Conservation (phyloP, 306 rosid genomes). For the Cicer arietinum region DNA sequence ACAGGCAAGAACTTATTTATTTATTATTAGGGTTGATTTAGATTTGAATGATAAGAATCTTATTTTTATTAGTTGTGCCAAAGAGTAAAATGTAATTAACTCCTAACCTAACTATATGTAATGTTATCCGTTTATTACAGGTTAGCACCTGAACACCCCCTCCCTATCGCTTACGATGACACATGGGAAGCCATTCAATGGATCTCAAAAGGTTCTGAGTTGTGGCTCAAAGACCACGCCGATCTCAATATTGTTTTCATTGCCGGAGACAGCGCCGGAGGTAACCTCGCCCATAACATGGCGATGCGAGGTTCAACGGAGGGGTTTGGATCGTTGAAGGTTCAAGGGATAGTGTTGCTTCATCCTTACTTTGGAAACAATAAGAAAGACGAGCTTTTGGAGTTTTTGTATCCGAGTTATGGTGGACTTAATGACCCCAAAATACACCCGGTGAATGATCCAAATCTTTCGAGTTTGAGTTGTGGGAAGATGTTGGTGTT, state of each 20-base stretch:
- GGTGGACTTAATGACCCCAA: constrained; percentile 47
- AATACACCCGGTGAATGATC: constrained; percentile 49
- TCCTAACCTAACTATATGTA: constrained; percentile 46
- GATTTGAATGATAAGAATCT: too few species aligned
- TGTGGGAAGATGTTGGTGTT: constrained; percentile 49
- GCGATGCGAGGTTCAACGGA: constrained; percentile 29
- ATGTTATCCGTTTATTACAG: constrained; percentile 59
- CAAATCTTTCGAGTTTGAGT: constrained; percentile 41
- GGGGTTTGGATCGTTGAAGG: constrained; percentile 18
- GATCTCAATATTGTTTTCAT: constrained; percentile 47
- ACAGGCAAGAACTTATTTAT: too few species aligned
- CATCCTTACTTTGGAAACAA: constrained; percentile 62
- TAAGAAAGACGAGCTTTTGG: constrained; percentile 16
- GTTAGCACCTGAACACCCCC: constrained; percentile 61
- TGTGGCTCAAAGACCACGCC: constrained; percentile 56
- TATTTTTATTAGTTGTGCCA: too few species aligned
- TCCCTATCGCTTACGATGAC: constrained; percentile 63
- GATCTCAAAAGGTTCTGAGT: constrained; percentile 46
- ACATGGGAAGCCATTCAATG: constrained; percentile 56
- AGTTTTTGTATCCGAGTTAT: constrained; percentile 40
- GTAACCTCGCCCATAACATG: constrained; percentile 53
- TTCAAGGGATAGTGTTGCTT: constrained; percentile 54
- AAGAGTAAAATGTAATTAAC: too few species aligned
- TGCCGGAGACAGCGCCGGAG: constrained; percentile 81
- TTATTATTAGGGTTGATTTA: not conserved